Conservation (phyloP, 2,329 filamentous ascomycete species). For the Stylonectria norvegica region DNA sequence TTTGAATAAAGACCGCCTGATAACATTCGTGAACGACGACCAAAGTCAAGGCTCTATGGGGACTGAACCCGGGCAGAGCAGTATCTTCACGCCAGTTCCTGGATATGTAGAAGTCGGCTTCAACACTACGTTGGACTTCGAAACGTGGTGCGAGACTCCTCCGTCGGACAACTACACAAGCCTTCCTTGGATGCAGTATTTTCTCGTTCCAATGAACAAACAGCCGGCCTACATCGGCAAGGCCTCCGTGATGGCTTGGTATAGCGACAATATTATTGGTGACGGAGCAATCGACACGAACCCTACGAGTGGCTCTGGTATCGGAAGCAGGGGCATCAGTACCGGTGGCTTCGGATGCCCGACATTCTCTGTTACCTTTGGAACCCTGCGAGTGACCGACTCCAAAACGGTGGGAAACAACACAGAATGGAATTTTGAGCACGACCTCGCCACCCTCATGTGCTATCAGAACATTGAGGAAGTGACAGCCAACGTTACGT, state of each 20-base stretch:
- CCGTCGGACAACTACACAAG: conserved; percentile 11
- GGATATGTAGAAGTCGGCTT: conserved; percentile 13
- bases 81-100: conserved; percentile 1
- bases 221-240: conserved; percentile 19
- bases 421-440: conserved; percentile 14
- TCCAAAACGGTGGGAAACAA: conserved; percentile 5
- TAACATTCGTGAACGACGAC: conserved; percentile 7
- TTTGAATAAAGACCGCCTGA: conserved; percentile 8
- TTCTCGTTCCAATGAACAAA: conserved; percentile 13
- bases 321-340: conserved; percentile 6
- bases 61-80: conserved; percentile 6
- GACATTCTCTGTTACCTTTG: conserved; percentile 16
- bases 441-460: conserved; percentile 19
- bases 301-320: conserved; percentile 12
- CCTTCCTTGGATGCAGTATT: conserved; percentile 19
- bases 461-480: conserved; percentile 25
- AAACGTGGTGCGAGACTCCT: conserved; percentile 16
- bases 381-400: conserved; percentile 7
- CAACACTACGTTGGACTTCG: conserved; percentile 19
- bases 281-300: conserved; percentile 19
- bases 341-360: conserved; percentile 14
- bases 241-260: conserved; percentile 19
- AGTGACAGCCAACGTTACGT: conserved; percentile 20
- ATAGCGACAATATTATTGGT: conserved; percentile 9
- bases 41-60: conserved; percentile 4